A percentile compares a stretch with the other conserved stretches of the same genome.
Evolutionary conservation across 805 yeast genomes (phyloP).

Genomic region (Nakazawaea wyomingensis): DNA sequence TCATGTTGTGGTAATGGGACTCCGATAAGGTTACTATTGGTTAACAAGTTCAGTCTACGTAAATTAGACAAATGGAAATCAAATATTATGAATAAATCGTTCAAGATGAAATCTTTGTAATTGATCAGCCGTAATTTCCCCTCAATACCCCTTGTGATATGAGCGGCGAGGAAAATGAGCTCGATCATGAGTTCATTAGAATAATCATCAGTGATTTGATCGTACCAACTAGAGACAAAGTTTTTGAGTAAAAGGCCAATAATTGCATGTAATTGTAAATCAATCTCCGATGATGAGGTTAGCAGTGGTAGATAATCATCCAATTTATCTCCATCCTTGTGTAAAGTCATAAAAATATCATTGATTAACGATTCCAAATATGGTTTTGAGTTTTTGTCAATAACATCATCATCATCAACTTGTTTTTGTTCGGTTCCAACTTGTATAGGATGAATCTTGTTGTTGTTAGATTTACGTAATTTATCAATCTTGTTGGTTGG

Average conservation of each 20-base stretch:
- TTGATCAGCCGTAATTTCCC: constrained; percentile 27
- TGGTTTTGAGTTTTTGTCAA: constrained; percentile 20
- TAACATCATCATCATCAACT: background rate
- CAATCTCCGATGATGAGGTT: constrained; percentile 34
- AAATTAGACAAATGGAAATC: constrained; percentile 31
- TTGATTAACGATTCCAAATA: constrained; percentile 19
- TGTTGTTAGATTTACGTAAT: background rate
- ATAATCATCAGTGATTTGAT: constrained; percentile 32
- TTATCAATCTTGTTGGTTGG: constrained; percentile 2
- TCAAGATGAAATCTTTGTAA: constrained; percentile 32
- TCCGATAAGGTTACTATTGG: constrained; percentile 17
- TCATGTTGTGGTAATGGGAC: background rate
- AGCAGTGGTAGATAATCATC: constrained; percentile 31
- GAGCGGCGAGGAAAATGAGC: constrained; percentile 32
- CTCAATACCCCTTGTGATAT: constrained; percentile 34
- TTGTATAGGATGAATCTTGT: too few relatives aligned
- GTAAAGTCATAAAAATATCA: constrained; percentile 12
- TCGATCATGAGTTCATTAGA: constrained; percentile 33
- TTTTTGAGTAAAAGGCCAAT: constrained; percentile 40
- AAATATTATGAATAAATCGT: constrained; percentile 38
- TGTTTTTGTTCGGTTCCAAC: background rate
- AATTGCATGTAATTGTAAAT: constrained; percentile 40
- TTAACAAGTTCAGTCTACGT: constrained; percentile 21
- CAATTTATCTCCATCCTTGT: background rate
- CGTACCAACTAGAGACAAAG: constrained; percentile 45